These are phyloP conservation scores for Trichoderma harzianum DNA, from an alignment of 2,329 filamentous ascomycete species.

Conservation along the genomic window DNA sequence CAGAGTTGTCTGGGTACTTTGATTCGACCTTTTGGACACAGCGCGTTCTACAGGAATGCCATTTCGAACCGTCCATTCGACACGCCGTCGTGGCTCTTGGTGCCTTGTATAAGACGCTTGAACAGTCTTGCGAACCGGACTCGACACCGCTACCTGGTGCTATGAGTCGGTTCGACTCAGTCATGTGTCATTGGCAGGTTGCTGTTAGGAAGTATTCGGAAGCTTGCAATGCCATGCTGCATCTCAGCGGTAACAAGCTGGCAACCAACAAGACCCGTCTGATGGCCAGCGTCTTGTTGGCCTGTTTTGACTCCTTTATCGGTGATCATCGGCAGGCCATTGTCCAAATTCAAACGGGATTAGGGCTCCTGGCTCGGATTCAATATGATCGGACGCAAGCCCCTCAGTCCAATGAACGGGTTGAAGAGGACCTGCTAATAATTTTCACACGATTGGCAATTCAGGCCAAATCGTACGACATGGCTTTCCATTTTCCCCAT, in stretches of 20 bases:
- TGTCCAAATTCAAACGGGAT: conserved; percentile 56
- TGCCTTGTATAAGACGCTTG: conserved; percentile 64
- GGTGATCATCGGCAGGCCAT: conserved; percentile 62
- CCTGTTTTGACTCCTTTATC: conserved; percentile 67
- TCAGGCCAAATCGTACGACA: conserved; percentile 65
- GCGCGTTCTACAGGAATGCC: conserved; percentile 61
- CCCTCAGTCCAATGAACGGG: conserved; percentile 39
- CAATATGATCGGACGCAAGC: conserved; percentile 24
- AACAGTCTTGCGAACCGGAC: conserved; percentile 52
- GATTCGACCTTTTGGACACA: conserved; percentile 63
- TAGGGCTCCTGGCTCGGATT: conserved; percentile 52
- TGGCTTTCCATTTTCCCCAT: conserved; percentile 64
- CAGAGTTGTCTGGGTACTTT: conserved; percentile 64
- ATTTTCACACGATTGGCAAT: conserved; percentile 63
- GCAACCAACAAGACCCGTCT: conserved; percentile 51
- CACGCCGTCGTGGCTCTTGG: conserved; percentile 65
- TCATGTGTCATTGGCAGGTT: conserved; percentile 54
- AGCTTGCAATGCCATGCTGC: conserved; percentile 50
- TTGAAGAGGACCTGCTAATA: conserved; percentile 57
- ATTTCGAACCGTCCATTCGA: conserved; percentile 57
- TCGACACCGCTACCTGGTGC: conserved; percentile 28
- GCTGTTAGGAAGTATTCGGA: conserved; percentile 59
- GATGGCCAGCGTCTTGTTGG: conserved; percentile 63
- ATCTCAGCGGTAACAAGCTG: conserved; percentile 41
- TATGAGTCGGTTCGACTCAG: conserved; percentile 31